Evolutionary conservation across 371 early-diverging fungal species (phyloP), one percentile per base, ranked within the genome.

Genomic region (Mucor sp.): DNA sequence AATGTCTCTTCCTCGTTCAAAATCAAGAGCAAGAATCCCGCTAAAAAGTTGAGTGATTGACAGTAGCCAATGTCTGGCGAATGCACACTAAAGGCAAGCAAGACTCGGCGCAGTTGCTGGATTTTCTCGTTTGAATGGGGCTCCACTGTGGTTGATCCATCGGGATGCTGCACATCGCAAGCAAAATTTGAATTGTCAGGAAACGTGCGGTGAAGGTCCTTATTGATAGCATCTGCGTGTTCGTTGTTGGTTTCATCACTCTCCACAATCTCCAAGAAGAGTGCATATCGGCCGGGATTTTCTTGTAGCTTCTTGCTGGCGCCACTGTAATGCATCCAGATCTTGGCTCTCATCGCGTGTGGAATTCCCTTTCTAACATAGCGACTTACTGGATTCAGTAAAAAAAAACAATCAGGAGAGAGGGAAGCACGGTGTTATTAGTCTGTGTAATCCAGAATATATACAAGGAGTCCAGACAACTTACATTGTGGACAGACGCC

Each of bases 261-360:
- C 71, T 79, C 74, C 60, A 91, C 87, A 33, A 83, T 77, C 23
- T 76, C 71, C 12, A 85, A 58, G 44, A 92, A 71, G 30, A 77
- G 67, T 47, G 76, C 71, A 75, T 88, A 95, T 6, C 90, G 65
- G 12, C 83, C 88, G 6, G 84, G 80, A 55, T 93, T 84, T 9
- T 79, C 74, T 21, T 75, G 73, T 78, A 84, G 76, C 63, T 85
- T 85, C 14, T 72, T 80, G 62, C 84, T 83, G 4, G 93, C 93
- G 17, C 94, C 94, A 65, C 90, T 90, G 70, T 93, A 94, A 65
- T 89, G 82, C 74, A 93, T 88, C 95, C 95, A 95, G 28, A 81
- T 85, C 72, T 84, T 75, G 25, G 89, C 85, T 44, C 94, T 80
- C 12, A 88, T 63, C 15, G 80, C 67, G 14, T 84, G 80, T 21